These are phyloP conservation scores for Dianthus caryophyllus DNA, from an alignment of 148 eudicot species.

Conservation along the genomic window DNA sequence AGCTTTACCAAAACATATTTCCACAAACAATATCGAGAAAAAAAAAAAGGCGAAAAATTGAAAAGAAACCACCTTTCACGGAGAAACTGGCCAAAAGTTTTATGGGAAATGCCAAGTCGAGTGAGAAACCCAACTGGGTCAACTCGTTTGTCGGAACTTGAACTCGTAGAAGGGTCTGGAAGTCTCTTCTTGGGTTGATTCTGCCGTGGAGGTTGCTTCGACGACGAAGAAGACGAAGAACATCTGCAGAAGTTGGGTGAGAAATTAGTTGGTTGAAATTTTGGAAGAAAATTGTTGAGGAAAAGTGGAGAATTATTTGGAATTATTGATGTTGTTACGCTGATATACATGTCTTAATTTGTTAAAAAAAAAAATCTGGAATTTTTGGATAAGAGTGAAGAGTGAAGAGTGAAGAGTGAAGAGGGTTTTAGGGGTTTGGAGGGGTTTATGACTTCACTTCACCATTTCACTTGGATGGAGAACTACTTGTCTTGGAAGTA, in stretches of 20 bases:
- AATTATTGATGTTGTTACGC: constrained; percentile 19
- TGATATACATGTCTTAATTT: constrained; percentile 27
- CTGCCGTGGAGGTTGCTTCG: constrained; percentile 31
- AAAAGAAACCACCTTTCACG: constrained; percentile 63
- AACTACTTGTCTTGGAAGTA: no score
- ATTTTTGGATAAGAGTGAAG: constrained; percentile 11
- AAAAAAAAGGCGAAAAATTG: background rate
- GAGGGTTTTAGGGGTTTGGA: constrained; percentile 7
- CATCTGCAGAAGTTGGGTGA: background rate
- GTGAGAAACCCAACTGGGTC: constrained; percentile 89
- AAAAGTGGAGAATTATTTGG: constrained; percentile 13
- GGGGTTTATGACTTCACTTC: constrained; percentile 13
- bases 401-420: background rate
- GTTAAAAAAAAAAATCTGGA: no score
- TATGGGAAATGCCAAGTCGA: constrained; percentile 53
- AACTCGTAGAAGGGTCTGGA: background rate
- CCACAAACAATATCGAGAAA: no score
- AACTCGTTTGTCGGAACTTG: constrained; percentile 36
- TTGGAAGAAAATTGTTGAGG: constrained; percentile 12
- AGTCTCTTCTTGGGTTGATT: constrained; percentile 26
- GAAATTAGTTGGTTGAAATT: constrained; percentile 6
- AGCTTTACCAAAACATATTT: no score
- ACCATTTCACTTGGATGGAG: no score
- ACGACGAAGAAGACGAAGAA: constrained; percentile 14
- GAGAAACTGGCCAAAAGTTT: constrained; percentile 71